Evolutionary conservation across 495 filamentous ascomycete genomes (phyloP).

Genomic region (Tuber indicum): DNA sequence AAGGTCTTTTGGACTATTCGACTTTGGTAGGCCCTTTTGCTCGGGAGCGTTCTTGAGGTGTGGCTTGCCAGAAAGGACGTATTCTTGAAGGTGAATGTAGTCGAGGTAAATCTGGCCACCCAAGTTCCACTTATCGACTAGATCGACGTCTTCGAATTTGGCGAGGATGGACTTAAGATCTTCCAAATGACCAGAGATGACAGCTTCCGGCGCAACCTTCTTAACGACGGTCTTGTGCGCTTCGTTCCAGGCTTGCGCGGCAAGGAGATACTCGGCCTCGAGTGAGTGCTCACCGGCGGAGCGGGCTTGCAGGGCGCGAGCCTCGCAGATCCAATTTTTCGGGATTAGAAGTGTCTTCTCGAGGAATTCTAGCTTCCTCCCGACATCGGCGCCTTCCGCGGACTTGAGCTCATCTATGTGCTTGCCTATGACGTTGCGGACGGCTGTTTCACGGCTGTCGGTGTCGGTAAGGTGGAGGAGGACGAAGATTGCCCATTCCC

Average conservation of each 20-base stretch:
- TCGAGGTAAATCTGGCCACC: slow-evolving; percentile 79
- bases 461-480: slow-evolving; percentile 66
- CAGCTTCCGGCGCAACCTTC: slow-evolving; percentile 66
- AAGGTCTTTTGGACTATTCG: slow-evolving; percentile 53
- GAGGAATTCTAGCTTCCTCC: slow-evolving; percentile 47
- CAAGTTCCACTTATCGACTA: slow-evolving; percentile 55
- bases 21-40: slow-evolving; percentile 42
- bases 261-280: slow-evolving; percentile 64
- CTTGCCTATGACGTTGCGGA: slow-evolving; percentile 64
- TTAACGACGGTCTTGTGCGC: slow-evolving; percentile 75
- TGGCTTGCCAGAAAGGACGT: slow-evolving; percentile 37
- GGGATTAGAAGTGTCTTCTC: slow-evolving; percentile 60
- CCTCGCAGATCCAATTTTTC: slow-evolving; percentile 71
- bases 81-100: slow-evolving; percentile 58
- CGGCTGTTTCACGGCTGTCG: slow-evolving; percentile 55
- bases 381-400: slow-evolving; percentile 52
- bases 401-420: slow-evolving; percentile 54
- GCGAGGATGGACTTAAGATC: slow-evolving; percentile 57
- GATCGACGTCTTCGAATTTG: slow-evolving; percentile 56
- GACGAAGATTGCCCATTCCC: slow-evolving; percentile 64
- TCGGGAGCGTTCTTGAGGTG: slow-evolving; percentile 33
- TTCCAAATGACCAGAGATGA: slow-evolving; percentile 71
- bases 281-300: slow-evolving; percentile 56
- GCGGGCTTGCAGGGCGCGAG: slow-evolving; percentile 76
- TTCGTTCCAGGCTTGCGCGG: slow-evolving; percentile 66